Base-by-base conservation (phyloP, 2,329 filamentous ascomycete genomes). In the Fusarium bulbicola region DNA sequence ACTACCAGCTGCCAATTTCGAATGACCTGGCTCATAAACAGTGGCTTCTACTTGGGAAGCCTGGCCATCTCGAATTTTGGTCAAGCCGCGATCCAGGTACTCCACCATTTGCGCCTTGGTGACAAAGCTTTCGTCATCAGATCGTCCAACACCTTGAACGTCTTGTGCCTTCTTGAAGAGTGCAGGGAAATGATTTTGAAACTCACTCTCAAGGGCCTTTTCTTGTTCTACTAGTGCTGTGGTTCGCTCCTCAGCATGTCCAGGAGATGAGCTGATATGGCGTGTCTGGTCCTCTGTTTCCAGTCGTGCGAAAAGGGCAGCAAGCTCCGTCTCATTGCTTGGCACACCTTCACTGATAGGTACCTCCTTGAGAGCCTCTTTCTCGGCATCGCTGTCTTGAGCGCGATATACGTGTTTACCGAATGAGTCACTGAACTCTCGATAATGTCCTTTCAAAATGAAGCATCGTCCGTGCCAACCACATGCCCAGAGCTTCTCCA, bases 371-470 rank as follows among this genome's bases (percentile, higher is more conserved):
- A 47, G 24, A 9, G 77, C 70, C 39, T 42, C 78, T 49, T 84
- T 84, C 6, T 82, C 64, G 62, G 85, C 83, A 47, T 83, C 80
- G 42, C 81, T 82, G 82, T 86, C 67, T 81, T 85, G 36, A 79
- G 74, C 9, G 83, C 84, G 26, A 81, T 81, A 66, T 30, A 89
- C 86, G 67, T 87, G 85, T 66, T 85, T 85, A 66, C 85, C 84
- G 69, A 88, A 89, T 0, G 86, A 86, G 32, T 82, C 81, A 21
- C 86, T 87, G 68, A 89, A 89, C 69, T 89, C 87, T 52, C 84
- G 83, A 74, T 87, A 90, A 59, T 88, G 86, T 1, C 88, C 87
- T 74, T 89, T 89, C 39, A 90, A 81, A 13, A 89, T 81, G 73
- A 89, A 89, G 66, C 83, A 86, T 45, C 85, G 83, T 5, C 88